Base-by-base conservation (phyloP, 345 rosid genomes). In the Erysimum cheiranthoides region DNA sequence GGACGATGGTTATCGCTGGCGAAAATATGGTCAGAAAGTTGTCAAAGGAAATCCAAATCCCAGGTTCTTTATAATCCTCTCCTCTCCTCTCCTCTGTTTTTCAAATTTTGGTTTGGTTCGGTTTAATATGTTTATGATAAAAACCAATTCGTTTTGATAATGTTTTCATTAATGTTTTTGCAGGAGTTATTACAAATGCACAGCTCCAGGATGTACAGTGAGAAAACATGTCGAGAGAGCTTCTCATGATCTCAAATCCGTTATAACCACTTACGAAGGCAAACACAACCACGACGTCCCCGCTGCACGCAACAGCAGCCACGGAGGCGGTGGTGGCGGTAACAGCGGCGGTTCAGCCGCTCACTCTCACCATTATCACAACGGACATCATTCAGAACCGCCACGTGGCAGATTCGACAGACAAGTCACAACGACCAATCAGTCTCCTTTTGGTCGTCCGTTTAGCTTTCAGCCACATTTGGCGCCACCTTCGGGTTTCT, bases 1-100 rank as follows among this genome's bases (percentile, higher is more conserved):
- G 5, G 99, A 95, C 42, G 99, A 95, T 82, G 97, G 99, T 16
- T 95, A 95, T 72, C 90, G 96, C 40, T 95, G 99, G 99, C 84
- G 97, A 77, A 95, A 95, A 80, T 95, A 95, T 59, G 97, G 99
- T 54, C 99, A 95, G 85, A 95, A 95, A 85, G 99, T 95, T 46
- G 99, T 95, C 43, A 95, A 95, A 88, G 99, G 99, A 67, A 95
- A 95, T 74, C 97, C 99, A 32, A 95, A 95, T 69, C 99, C 99
- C 4, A 92, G 99, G 99, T 94, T 56, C 13, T 47, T 45, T 53
- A 17, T 39, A 25, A 8, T 7, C 51, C 10, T 10, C 30, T 49
- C 60, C 9, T 51, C 38, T 58, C n/a, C 30, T 30, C 31, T 50
- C 46, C 71, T 66, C 59, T 66, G 5, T 66, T 32, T 16, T 45